These are phyloP conservation scores for Nitzschia palea DNA, from an alignment of 108 stramenopile species.

Conservation along the genomic window DNA sequence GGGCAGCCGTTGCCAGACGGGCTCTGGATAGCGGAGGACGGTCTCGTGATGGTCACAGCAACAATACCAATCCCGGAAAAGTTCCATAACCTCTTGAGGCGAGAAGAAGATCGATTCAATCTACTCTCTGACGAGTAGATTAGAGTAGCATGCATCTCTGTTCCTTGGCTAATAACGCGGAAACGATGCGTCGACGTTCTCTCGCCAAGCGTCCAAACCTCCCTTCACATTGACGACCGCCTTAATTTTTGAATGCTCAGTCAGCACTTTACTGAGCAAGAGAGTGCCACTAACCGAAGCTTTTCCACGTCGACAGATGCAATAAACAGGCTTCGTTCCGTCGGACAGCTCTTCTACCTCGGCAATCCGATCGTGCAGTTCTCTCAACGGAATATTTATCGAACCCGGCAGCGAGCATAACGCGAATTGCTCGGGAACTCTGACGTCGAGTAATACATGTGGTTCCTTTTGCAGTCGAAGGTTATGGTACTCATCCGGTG, in stretches of 20 bases:
- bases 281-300: conserved; percentile 67
- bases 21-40: conserved; percentile 28
- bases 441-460: conserved; percentile 81
- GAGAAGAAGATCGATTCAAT: conserved; percentile 12
- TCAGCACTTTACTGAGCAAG: conserved; percentile 39
- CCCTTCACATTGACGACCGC: conserved; percentile 71
- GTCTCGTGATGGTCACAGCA: conserved; percentile 47
- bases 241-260: conserved; percentile 35
- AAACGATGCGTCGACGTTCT: conserved; percentile 67
- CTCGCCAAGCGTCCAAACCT: conserved; percentile 71
- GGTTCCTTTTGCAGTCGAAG: conserved; percentile 29
- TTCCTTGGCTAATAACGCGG: conserved; percentile 71
- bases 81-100: conserved; percentile 37
- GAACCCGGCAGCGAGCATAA: conserved; percentile 72
- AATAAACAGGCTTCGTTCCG: conserved; percentile 61
- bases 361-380: conserved; percentile 45
- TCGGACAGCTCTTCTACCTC: conserved; percentile 41
- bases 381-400: conserved; percentile 64
- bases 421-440: conserved; percentile 70
- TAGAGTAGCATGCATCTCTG: background rate
- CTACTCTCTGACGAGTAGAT: background rate
- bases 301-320: conserved; percentile 78
- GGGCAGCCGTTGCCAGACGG: background rate
- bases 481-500: conserved; percentile 50
- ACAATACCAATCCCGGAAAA: conserved; percentile 55